These are phyloP conservation scores for Colletotrichum gloeosporioides DNA, from an alignment of 2,329 filamentous ascomycete genomes.

Conservation along the genomic window DNA sequence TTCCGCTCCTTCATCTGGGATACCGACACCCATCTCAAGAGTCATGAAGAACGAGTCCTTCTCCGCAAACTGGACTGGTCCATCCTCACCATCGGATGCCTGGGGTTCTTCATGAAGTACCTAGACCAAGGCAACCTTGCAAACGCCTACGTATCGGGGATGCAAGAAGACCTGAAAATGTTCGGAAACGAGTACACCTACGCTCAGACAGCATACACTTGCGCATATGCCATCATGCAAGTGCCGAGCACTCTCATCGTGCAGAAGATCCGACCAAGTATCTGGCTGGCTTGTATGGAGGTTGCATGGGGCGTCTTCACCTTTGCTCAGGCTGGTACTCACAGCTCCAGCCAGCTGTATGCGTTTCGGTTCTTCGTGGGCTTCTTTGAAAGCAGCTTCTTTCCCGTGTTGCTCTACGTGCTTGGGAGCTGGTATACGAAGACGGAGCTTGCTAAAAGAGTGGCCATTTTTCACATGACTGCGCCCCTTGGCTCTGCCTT, in stretches of 20 bases:
- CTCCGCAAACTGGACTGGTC: slow-evolving; percentile 29
- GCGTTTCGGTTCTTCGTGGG: slow-evolving; percentile 49
- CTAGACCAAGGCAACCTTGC: slow-evolving; percentile 30
- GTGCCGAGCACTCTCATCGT: slow-evolving; percentile 32
- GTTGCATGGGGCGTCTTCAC: slow-evolving; percentile 26
- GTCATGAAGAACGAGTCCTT: slow-evolving; percentile 26
- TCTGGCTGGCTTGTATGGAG: slow-evolving; percentile 31
- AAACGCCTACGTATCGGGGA: slow-evolving; percentile 31
- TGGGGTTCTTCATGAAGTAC: slow-evolving; percentile 25
- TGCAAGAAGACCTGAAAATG: slow-evolving; percentile 30
- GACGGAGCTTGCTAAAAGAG: slow-evolving; percentile 52
- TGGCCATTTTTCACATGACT: slow-evolving; percentile 52
- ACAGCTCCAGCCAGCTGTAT: slow-evolving; percentile 40
- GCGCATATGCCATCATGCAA: slow-evolving; percentile 28
- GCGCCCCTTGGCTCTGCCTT: slow-evolving; percentile 60
- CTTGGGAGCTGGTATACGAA: slow-evolving; percentile 49
- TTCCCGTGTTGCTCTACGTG: slow-evolving; percentile 31
- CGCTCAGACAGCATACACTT: slow-evolving; percentile 25
- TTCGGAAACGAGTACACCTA: slow-evolving; percentile 30
- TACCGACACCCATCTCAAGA: slow-evolving; percentile 31
- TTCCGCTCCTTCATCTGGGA: slow-evolving; percentile 35
- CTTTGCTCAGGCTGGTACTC: slow-evolving; percentile 3
- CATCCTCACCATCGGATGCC: slow-evolving; percentile 20
- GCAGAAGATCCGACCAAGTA: slow-evolving; percentile 30
- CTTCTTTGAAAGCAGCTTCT: slow-evolving; percentile 41